Conservation (phyloP, 176 grass and related monocot genomes). For the Bromus sterilis region DNA sequence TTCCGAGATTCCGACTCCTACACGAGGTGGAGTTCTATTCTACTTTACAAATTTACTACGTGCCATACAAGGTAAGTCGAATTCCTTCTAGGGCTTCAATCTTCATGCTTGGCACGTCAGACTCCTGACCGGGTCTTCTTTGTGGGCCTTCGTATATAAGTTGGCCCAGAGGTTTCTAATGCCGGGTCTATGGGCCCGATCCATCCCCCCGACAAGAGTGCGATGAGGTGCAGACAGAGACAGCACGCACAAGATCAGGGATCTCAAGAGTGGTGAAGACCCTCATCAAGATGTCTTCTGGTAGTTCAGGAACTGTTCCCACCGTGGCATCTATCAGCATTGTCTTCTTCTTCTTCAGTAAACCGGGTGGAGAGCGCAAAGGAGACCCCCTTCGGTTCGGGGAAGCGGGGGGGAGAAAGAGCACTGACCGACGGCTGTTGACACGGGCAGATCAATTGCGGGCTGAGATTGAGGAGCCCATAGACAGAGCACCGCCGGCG, state of each 20-base stretch:
- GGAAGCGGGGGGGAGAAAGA: neutral
- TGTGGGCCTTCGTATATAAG: no score
- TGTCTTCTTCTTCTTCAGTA: neutral
- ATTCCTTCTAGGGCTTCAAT: no score
- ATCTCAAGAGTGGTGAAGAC: neutral
- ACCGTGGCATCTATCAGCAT: neutral
- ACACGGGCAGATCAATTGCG: neutral
- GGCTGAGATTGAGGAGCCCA: neutral
- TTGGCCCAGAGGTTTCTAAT: no score
- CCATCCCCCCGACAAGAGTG: no score
- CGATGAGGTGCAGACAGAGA: neutral
- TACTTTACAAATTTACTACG: no score
- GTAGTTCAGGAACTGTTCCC: neutral
- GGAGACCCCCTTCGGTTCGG: neutral
- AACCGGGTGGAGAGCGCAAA: neutral
- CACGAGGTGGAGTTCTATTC: no score
- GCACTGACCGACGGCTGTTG: neutral
- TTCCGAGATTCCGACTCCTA: no score
- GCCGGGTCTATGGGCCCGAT: no score
- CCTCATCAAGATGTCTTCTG: neutral
- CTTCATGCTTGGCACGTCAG: no score
- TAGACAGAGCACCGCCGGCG: neutral
- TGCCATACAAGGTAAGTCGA: no score
- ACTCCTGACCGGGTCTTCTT: no score
- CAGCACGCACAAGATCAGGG: neutral